A percentile compares a stretch with the other conserved stretches of the same genome.
These are phyloP conservation scores for Rhizoclosmatium sp. DNA, from an alignment of 192 early-diverging fungal species.

Conservation along the genomic window DNA sequence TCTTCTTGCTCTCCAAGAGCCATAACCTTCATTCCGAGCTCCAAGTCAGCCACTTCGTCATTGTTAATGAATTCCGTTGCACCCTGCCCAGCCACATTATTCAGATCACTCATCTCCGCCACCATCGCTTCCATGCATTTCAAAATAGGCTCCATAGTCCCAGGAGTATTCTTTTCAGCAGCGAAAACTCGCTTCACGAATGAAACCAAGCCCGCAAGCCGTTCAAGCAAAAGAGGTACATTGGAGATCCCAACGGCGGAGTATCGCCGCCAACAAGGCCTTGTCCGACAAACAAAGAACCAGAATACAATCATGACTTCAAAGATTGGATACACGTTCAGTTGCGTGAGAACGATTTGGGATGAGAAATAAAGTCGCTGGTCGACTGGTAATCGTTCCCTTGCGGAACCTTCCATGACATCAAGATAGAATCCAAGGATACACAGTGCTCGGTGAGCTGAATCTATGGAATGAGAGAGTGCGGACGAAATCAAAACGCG, in stretches of 20 bases:
- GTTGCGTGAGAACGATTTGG: too few species aligned
- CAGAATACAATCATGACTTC: constrained; percentile 9
- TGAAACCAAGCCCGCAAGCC: background rate
- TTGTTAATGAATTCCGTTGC: background rate
- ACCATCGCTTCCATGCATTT: background rate
- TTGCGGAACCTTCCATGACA: background rate
- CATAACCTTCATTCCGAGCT: background rate
- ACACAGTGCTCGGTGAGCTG: background rate
- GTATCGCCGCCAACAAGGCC: background rate
- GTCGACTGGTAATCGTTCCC: too few species aligned
- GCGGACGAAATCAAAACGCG: background rate
- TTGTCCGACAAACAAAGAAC: constrained; percentile 1
- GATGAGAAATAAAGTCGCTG: too few species aligned
- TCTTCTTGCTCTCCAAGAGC: background rate
- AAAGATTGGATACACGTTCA: constrained; percentile 5
- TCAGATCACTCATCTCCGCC: background rate
- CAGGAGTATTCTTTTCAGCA: background rate
- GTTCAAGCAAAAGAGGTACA: background rate
- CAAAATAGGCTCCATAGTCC: background rate
- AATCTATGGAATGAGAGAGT: background rate
- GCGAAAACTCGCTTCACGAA: background rate
- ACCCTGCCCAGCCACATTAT: background rate
- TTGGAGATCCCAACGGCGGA: background rate
- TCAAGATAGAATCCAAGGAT: background rate
- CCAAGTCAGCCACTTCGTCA: background rate